These are phyloP conservation scores for Musa acuminata DNA, from an alignment of 176 grass and related monocot species.

Conservation along the genomic window DNA sequence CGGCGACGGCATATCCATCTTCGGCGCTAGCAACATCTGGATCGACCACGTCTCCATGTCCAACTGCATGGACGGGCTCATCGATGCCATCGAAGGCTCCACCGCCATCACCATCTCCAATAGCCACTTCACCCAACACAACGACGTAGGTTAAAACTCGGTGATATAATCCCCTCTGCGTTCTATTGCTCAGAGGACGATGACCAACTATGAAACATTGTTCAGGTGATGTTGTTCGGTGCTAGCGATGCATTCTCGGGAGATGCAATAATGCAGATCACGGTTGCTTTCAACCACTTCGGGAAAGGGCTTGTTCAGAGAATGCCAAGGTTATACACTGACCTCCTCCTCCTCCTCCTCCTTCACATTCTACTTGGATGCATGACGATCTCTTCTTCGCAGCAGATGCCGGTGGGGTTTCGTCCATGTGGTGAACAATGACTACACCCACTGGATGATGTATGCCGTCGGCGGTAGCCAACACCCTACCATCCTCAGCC, in stretches of 20 bases:
- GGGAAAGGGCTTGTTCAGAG: constrained; percentile 4
- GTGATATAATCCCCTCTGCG: neutral
- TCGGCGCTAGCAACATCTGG: constrained; percentile 9
- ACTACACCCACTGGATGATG: constrained; percentile 17
- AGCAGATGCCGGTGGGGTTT: constrained; percentile 5
- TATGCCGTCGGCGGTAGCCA: constrained; percentile 10
- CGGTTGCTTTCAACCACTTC: constrained; percentile 15
- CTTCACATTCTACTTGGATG: neutral
- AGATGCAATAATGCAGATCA: constrained; percentile 2
- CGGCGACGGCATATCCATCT: constrained; percentile 17
- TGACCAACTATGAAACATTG: neutral
- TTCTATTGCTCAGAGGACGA: neutral
- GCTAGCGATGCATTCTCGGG: neutral
- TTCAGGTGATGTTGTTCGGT: constrained; percentile 8
- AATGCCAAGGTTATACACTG: constrained; percentile 2
- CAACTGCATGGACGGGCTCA: constrained; percentile 6
- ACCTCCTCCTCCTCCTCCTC: too few species aligned
- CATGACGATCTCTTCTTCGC: neutral
- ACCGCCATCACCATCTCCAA: constrained; percentile 15
- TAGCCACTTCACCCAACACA: neutral
- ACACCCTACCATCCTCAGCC: constrained; percentile 1
- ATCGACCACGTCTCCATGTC: constrained; percentile 17
- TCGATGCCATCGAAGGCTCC: constrained; percentile 7
- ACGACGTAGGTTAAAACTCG: neutral
- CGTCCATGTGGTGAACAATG: constrained; percentile 10